Percentiles rank a stretch among this genome's conserved stretches.
Conservation (phyloP, 2,329 filamentous ascomycete genomes). For the Chrysoporthe austroafricana region DNA sequence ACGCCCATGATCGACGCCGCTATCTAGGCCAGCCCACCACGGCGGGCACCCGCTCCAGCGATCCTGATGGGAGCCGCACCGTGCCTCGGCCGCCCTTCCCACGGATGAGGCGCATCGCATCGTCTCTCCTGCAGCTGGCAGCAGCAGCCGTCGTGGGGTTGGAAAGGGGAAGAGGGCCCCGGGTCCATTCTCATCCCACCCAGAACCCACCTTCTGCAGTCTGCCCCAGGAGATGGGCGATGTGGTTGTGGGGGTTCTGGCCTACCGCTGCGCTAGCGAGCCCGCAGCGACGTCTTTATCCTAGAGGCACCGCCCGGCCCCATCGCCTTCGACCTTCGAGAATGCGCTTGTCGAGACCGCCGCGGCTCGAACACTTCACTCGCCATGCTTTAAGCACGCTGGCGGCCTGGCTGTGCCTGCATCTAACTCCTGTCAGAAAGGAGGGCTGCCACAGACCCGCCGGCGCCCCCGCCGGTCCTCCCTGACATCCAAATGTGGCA, state of each 20-base stretch:
- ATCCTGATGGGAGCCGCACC: slow-evolving; percentile 7
- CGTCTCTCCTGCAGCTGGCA: slow-evolving; percentile 7
- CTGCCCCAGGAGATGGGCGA: slow-evolving; percentile 8
- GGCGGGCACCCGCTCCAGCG: neutral
- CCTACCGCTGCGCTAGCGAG: neutral
- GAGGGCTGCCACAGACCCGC: neutral
- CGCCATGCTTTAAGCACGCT: neutral
- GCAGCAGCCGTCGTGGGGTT: slow-evolving; percentile 11
- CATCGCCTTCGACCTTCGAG: neutral
- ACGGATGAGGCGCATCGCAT: neutral
- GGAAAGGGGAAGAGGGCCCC: slow-evolving; percentile 12
- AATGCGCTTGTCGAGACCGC: neutral
- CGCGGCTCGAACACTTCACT: neutral
- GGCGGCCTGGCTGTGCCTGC: neutral
- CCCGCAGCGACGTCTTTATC: slow-evolving; percentile 4
- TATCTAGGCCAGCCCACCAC: neutral
- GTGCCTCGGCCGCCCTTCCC: slow-evolving; percentile 7
- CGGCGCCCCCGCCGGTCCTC: neutral
- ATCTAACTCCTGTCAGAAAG: neutral
- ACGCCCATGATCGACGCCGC: neutral
- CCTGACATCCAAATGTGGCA: neutral
- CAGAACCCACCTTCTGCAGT: slow-evolving; percentile 7
- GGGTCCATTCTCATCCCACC: slow-evolving; percentile 10
- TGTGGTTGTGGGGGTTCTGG: slow-evolving; percentile 7
- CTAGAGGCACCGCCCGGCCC: slow-evolving; percentile 2